Conservation (phyloP, 768 basidiomycete species). For the Russula foetens region DNA sequence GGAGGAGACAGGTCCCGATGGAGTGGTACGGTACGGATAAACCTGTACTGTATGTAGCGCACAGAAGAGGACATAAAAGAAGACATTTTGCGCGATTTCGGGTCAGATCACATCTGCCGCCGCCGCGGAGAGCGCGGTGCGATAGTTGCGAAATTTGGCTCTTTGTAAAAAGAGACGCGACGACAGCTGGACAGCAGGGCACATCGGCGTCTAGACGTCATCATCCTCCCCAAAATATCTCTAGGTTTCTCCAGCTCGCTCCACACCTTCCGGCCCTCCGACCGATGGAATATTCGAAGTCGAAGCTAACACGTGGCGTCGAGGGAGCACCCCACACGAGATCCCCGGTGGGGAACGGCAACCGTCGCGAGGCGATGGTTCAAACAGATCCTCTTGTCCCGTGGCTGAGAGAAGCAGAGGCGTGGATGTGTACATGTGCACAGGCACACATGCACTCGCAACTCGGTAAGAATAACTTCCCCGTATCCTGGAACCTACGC, state of each 20-base stretch:
- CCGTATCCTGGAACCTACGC: too few relatives aligned
- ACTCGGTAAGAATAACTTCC: background rate
- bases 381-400: background rate
- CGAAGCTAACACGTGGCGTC: constrained; percentile 2
- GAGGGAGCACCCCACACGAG: background rate
- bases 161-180: background rate
- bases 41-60: background rate
- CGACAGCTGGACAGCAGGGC: background rate
- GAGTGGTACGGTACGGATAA: background rate
- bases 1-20: background rate
- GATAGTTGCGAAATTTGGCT: background rate
- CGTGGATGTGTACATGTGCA: background rate
- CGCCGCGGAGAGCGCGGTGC: constrained; percentile 11
- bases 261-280: background rate
- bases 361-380: constrained; percentile 1
- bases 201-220: constrained; percentile 4
- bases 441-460: background rate
- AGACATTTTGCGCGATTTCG: constrained; percentile 9
- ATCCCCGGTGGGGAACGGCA: background rate
- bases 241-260: constrained; percentile 10
- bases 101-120: background rate
- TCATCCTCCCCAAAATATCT: background rate
- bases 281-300: background rate
- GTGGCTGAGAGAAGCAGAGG: constrained; percentile 3
- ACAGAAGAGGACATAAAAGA: background rate